A percentile compares a stretch with the other conserved stretches of the same genome.
These are phyloP conservation scores for Teunomyces tritomae DNA, from an alignment of 805 yeast species.

Conservation along the genomic window DNA sequence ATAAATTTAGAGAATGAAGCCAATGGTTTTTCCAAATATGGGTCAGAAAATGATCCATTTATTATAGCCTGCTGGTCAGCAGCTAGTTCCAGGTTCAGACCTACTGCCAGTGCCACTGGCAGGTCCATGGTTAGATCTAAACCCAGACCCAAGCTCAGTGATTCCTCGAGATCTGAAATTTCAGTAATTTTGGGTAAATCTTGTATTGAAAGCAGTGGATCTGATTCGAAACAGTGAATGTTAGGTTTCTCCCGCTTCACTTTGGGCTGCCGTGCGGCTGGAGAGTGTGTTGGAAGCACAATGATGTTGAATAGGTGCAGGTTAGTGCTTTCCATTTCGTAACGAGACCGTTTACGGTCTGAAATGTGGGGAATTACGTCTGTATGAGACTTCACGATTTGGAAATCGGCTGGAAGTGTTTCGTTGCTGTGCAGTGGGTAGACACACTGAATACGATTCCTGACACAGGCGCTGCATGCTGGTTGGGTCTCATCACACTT, in stretches of 20 bases:
- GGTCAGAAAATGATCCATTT: neutral
- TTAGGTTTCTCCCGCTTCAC: neutral
- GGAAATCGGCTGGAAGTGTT: slow-evolving; percentile 7
- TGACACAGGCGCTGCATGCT: slow-evolving; percentile 10
- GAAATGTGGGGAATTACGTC: slow-evolving; percentile 6
- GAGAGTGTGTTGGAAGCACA: slow-evolving; percentile 3
- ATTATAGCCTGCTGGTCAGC: neutral
- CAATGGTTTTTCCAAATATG: neutral
- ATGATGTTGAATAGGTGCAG: slow-evolving; percentile 8
- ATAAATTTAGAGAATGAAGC: slow-evolving; percentile 6
- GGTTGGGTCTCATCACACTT: slow-evolving; percentile 16
- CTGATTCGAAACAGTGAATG: neutral
- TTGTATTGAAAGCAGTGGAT: neutral
- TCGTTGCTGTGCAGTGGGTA: slow-evolving; percentile 11
- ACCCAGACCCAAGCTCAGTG: neutral
- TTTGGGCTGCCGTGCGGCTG: neutral
- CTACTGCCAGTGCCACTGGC: too few species aligned
- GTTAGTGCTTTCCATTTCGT: neutral
- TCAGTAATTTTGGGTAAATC: neutral
- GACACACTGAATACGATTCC: slow-evolving; percentile 10
- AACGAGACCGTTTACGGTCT: neutral
- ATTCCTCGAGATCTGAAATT: neutral
- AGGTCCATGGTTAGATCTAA: too few species aligned
- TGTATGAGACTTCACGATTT: slow-evolving; percentile 3
- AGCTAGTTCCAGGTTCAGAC: neutral